Conservation (phyloP, 805 yeast species). For the Candida yuanshanica region DNA sequence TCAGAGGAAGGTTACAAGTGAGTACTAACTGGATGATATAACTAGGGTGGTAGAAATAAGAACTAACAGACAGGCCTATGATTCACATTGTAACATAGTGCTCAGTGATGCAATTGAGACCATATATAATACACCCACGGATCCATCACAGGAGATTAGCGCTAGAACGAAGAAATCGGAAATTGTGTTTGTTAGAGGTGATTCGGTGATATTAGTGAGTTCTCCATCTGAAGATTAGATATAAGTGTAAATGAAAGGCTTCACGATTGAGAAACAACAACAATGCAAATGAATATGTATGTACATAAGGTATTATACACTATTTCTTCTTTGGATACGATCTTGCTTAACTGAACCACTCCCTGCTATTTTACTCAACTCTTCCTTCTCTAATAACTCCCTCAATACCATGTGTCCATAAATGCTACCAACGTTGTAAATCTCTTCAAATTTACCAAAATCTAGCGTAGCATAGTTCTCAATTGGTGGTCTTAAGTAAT, state of each 20-base stretch:
- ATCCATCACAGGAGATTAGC: conserved; percentile 31
- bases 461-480: conserved; percentile 89
- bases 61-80: conserved; percentile 56
- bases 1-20: conserved; percentile 82
- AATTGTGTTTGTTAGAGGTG: conserved; percentile 97
- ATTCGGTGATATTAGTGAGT: conserved; percentile 82
- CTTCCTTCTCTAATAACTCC: conserved; percentile 44
- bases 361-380: conserved; percentile 62
- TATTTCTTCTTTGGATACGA: conserved; percentile 50
- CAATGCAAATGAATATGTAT: not conserved
- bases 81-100: conserved; percentile 94
- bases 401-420: conserved; percentile 61
- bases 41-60: too few species aligned
- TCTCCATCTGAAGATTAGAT: conserved; percentile 31
- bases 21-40: too few species aligned
- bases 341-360: conserved; percentile 16
- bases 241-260: too few species aligned
- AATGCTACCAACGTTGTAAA: conserved; percentile 69
- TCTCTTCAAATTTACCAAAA: conserved; percentile 87
- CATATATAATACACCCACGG: conserved; percentile 52
- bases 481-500: conserved; percentile 90
- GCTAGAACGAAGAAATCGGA: conserved; percentile 53
- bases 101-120: conserved; percentile 89
- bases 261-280: too few species aligned
- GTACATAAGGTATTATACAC: too few species aligned